Evolutionary conservation across 306 rosid species (phyloP).

Genomic region (Erythrophleum fordii): DNA sequence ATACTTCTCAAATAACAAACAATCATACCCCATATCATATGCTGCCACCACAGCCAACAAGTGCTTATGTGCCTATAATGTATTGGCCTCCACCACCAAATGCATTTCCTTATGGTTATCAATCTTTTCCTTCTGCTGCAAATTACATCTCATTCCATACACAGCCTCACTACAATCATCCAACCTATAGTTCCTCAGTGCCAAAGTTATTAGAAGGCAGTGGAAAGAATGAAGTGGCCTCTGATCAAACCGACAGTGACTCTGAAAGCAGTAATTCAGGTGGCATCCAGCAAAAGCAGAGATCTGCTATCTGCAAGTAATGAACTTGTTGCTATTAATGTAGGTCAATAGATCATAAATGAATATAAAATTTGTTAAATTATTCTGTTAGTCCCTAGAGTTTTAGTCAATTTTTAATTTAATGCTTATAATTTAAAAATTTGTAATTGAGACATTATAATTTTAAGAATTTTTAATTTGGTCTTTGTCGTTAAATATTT

Average conservation of each 20-base stretch:
- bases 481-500: too few relatives aligned
- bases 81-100: slow-evolving; percentile 87
- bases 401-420: too few relatives aligned
- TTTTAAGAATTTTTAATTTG: too few relatives aligned
- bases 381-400: too few relatives aligned
- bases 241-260: slow-evolving; percentile 51
- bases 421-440: too few relatives aligned
- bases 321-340: slow-evolving; percentile 11
- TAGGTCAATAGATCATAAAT: not conserved
- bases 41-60: slow-evolving; percentile 57
- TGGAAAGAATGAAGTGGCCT: slow-evolving; percentile 44
- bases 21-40: slow-evolving; percentile 48
- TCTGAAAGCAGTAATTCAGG: slow-evolving; percentile 56
- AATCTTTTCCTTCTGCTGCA: slow-evolving; percentile 58
- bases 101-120: slow-evolving; percentile 62
- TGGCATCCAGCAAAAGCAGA: slow-evolving; percentile 45
- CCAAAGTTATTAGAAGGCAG: slow-evolving; percentile 48
- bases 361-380: not conserved
- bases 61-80: slow-evolving; percentile 66
- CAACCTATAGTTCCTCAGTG: slow-evolving; percentile 37
- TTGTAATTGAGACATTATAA: too few relatives aligned
- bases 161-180: slow-evolving; percentile 54
- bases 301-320: slow-evolving; percentile 34
- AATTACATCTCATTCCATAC: slow-evolving; percentile 59
- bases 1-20: slow-evolving; percentile 40